Base-by-base conservation (phyloP, 306 rosid species). In the Malus orientalis region DNA sequence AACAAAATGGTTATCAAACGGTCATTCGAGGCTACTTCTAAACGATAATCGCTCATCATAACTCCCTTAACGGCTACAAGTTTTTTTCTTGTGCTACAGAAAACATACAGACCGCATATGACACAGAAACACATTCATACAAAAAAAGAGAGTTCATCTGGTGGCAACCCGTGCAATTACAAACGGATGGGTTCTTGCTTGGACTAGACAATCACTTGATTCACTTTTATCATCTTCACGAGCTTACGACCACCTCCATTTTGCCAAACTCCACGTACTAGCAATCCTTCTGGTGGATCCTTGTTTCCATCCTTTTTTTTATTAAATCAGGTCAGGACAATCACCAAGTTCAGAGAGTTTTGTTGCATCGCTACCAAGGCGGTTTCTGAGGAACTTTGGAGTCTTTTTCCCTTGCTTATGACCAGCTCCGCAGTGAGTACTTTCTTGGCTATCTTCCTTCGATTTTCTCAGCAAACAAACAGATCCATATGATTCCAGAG, bases 241-340 rank as follows among this genome's bases (percentile, higher is more conserved):
- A 92, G 92, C 74, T 51, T 92, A 3, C 84, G 87, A 49, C 84
- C 96, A 66, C 97, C 98, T 30, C 93, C 91, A 5, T 67, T 95
- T 79, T 88, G 83, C 97, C 99, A 95, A 62, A 92, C 99, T 70
- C 97, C 93, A 12, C 88, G 85, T 3, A 84, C 93, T 65, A 97
- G 96, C 75, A 84, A 79, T 67, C 87, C 92, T 74, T 88, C 91
- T 10, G 78, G 32, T 29, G 82, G 74, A 74, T 86, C 77, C 57
- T 70, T 78, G 75, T 78, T 76, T 33, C 74, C 85, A 59, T 84
- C 86, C 20, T 40, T 49, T 25, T 25, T 74, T 75, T 66, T 22
- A 75, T 20, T 86, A 18, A 49, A 49, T 49, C 82, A 20, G 87
- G 18, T 63, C 84, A 14, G 64, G 36, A 69, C 32, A 55, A 62